Conservation (phyloP, 2,329 filamentous ascomycete species). For the Aspergillus luchuensis region DNA sequence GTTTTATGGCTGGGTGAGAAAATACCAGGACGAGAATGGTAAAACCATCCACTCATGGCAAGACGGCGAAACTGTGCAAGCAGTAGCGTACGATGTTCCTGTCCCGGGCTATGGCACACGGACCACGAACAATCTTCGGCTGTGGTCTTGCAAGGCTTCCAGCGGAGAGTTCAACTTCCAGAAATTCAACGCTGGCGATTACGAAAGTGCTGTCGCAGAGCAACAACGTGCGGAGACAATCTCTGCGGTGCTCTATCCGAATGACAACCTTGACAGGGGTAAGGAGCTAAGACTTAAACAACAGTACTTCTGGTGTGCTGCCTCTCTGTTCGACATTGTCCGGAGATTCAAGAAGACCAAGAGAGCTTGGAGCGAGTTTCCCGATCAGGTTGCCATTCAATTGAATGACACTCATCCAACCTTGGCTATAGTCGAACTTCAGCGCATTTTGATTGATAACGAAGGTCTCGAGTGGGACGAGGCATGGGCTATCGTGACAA, state of each 20-base stretch:
- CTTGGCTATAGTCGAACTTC: conserved; percentile 90
- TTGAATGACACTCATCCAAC: conserved; percentile 98
- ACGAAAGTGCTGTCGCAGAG: conserved; percentile 96
- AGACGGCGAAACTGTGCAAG: conserved; percentile 87
- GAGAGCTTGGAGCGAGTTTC: conserved; percentile 86
- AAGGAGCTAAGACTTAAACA: conserved; percentile 98
- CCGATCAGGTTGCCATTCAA: conserved; percentile 94
- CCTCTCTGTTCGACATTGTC: conserved; percentile 93
- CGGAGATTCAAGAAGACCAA: conserved; percentile 97
- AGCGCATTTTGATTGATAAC: conserved; percentile 84
- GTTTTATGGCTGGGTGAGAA: conserved; percentile 86
- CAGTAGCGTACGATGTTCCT: conserved; percentile 88
- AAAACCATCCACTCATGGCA: conserved; percentile 80
- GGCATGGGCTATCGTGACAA: conserved; percentile 79
- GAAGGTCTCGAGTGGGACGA: conserved; percentile 93
- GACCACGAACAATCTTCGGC: conserved; percentile 92
- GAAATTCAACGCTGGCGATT: conserved; percentile 98
- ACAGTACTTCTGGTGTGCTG: conserved; percentile 99
- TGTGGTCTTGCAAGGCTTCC: conserved; percentile 97
- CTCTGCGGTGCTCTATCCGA: conserved; percentile 94
- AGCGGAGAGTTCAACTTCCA: conserved; percentile 99
- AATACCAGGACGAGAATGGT: conserved; percentile 72
- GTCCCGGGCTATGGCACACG: conserved; percentile 88
- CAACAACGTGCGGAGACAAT: conserved; percentile 99
- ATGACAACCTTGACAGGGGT: conserved; percentile 93